phyloP scores from a whole-genome alignment of 2,329 filamentous ascomycete genomes.

The Calonectria hawksworthii region DNA sequence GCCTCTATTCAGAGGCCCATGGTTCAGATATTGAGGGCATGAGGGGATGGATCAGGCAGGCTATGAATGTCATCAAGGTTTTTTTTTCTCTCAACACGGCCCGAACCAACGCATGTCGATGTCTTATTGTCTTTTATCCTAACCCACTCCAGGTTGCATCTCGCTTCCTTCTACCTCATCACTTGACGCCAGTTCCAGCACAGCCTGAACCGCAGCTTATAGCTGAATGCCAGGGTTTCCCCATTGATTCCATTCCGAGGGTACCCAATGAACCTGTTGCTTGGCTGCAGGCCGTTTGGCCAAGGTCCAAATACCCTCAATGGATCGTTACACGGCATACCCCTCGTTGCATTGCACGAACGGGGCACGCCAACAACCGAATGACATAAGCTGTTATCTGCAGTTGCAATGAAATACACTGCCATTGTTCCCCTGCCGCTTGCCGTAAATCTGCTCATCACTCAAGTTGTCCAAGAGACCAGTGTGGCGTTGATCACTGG shows the following conservation, averaged over 20 bases:
- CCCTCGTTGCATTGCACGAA: conserved; percentile 44
- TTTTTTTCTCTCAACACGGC: neutral
- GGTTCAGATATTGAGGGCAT: neutral
- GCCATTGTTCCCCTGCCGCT: conserved; percentile 39
- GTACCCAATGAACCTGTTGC: conserved; percentile 42
- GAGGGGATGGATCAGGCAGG: conserved; percentile 14
- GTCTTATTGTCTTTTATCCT: conserved; percentile 3
- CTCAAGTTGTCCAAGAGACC: conserved; percentile 40
- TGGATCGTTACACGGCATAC: conserved; percentile 41
- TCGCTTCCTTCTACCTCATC: conserved; percentile 11
- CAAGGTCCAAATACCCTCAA: conserved; percentile 38
- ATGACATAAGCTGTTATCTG: conserved; percentile 36
- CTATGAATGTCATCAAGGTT: neutral
- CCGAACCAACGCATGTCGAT: conserved; percentile 1
- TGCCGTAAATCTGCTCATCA: conserved; percentile 32
- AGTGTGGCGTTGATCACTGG: conserved; percentile 29
- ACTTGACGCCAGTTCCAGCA: neutral
- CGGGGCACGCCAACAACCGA: conserved; percentile 46
- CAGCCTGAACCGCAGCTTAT: neutral
- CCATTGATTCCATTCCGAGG: neutral
- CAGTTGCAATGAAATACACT: conserved; percentile 31
- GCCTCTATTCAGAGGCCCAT: conserved; percentile 2
- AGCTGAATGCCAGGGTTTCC: neutral
- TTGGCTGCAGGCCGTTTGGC: conserved; percentile 40
- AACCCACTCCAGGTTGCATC: conserved; percentile 5